Evolutionary conservation across 495 filamentous ascomycete species (phyloP).

Genomic region (Bacidia rubella): DNA sequence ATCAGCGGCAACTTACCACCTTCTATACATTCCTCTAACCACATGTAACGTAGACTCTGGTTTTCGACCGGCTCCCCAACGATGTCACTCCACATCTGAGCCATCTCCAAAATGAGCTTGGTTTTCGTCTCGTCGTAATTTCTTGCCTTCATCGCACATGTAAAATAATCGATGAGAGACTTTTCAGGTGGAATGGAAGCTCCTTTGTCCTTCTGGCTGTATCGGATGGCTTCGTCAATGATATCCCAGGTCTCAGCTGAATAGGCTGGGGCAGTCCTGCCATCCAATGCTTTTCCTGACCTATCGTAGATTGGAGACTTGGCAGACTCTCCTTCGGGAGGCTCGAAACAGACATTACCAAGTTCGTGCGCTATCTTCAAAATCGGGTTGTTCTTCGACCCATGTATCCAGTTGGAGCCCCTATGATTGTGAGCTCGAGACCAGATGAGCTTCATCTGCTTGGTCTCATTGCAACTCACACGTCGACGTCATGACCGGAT

Average conservation of each 20-base stretch:
- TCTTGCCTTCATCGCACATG: slow-evolving; percentile 40
- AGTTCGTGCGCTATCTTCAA: slow-evolving; percentile 60
- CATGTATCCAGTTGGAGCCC: slow-evolving; percentile 94
- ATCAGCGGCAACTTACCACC: slow-evolving; percentile 44
- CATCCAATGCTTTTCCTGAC: slow-evolving; percentile 43
- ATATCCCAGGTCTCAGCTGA: slow-evolving; percentile 62
- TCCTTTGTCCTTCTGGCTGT: slow-evolving; percentile 52
- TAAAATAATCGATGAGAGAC: slow-evolving; percentile 70
- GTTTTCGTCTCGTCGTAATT: slow-evolving; percentile 39
- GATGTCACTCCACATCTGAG: slow-evolving; percentile 75
- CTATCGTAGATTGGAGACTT: slow-evolving; percentile 46
- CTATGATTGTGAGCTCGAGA: slow-evolving; percentile 25
- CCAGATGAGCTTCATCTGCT: slow-evolving; percentile 26
- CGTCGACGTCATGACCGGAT: slow-evolving; percentile 33
- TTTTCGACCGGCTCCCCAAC: slow-evolving; percentile 62
- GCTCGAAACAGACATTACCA: slow-evolving; percentile 42
- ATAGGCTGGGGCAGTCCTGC: slow-evolving; percentile 36
- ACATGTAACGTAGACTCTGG: slow-evolving; percentile 87
- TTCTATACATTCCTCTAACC: slow-evolving; percentile 88
- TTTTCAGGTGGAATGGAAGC: slow-evolving; percentile 47
- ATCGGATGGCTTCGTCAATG: slow-evolving; percentile 62
- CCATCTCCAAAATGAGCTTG: slow-evolving; percentile 46
- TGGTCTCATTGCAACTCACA: slow-evolving; percentile 30
- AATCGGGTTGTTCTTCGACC: slow-evolving; percentile 74
- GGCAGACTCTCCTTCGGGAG: slow-evolving; percentile 32